These are phyloP conservation scores for Piper betle DNA, from an alignment of 164 flowering plant species.

Conservation along the genomic window DNA sequence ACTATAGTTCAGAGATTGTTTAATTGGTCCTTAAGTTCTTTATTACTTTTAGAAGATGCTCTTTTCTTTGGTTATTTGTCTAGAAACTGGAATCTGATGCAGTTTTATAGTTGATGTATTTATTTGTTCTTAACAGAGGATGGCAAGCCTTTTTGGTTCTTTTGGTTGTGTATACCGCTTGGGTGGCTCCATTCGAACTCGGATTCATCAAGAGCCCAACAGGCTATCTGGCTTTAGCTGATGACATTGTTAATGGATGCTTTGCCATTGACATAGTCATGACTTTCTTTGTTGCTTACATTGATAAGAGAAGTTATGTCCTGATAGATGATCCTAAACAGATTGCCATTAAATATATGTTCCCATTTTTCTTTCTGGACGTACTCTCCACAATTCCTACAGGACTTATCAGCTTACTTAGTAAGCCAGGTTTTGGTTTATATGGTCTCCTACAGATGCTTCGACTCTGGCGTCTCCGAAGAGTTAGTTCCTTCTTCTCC, in stretches of 20 bases:
- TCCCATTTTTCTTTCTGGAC: slow-evolving; percentile 68
- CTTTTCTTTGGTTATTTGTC: no score
- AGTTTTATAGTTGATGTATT: neutral
- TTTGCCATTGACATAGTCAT: slow-evolving; percentile 76
- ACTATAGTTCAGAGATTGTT: no score
- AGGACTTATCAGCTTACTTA: slow-evolving; percentile 48
- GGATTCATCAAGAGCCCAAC: slow-evolving; percentile 54
- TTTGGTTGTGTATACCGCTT: slow-evolving; percentile 74
- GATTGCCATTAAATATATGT: slow-evolving; percentile 67
- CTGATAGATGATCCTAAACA: slow-evolving; percentile 47
- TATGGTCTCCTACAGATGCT: slow-evolving; percentile 91
- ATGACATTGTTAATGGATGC: slow-evolving; percentile 84
- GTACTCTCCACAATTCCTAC: slow-evolving; percentile 78
- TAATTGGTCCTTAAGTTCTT: neutral
- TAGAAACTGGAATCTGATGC: neutral
- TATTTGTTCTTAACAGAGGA: slow-evolving; percentile 14
- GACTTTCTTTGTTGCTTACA: slow-evolving; percentile 86
- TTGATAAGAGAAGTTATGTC: slow-evolving; percentile 52
- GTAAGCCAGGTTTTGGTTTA: slow-evolving; percentile 25
- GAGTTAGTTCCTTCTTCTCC: slow-evolving; percentile 80
- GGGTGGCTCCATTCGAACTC: slow-evolving; percentile 92
- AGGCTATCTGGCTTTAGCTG: slow-evolving; percentile 38
- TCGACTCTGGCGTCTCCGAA: slow-evolving; percentile 97
- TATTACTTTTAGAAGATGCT: neutral
- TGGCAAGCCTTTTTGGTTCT: slow-evolving; percentile 73